Evolutionary conservation across 176 grass and related monocot species (phyloP).

Genomic region (Thalia dealbata): DNA sequence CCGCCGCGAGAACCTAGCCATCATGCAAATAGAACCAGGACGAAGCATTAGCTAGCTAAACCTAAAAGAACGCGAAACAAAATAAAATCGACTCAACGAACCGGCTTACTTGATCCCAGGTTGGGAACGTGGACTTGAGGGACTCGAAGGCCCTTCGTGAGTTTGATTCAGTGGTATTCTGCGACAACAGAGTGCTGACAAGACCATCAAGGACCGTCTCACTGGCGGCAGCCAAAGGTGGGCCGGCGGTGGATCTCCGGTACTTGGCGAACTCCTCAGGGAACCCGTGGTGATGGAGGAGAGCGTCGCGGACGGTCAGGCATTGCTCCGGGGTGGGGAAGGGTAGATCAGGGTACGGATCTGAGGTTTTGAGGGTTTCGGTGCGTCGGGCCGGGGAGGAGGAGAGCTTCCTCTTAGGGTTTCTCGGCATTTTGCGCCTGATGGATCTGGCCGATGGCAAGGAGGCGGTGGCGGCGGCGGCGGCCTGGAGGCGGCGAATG

Average conservation of each 20-base stretch:
- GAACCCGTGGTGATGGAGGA: conserved; percentile 71
- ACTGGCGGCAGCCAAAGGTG: too few relatives aligned
- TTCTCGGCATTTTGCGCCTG: conserved; percentile 41
- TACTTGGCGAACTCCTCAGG: conserved; percentile 73
- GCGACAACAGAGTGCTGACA: conserved; percentile 65
- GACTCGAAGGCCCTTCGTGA: conserved; percentile 59
- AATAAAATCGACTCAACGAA: neutral
- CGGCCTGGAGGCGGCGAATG: neutral
- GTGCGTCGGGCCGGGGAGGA: neutral
- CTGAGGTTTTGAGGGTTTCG: conserved; percentile 9
- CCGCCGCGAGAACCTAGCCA: conserved; percentile 45
- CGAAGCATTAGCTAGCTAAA: neutral
- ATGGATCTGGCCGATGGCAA: neutral
- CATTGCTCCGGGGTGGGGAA: conserved; percentile 53
- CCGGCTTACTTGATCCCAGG: conserved; percentile 51
- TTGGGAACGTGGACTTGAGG: conserved; percentile 59
- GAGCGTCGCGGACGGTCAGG: conserved; percentile 52
- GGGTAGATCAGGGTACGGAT: conserved; percentile 38
- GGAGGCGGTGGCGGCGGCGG: neutral
- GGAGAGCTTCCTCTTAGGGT: conserved; percentile 40
- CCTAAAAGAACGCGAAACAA: neutral
- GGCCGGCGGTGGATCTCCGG: conserved; percentile 18
- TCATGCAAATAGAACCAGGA: neutral
- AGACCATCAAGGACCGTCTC: conserved; percentile 64
- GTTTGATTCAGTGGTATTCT: conserved; percentile 87